Base-by-base conservation (phyloP, 441 rosid species). In the Brassica hybrid region DNA sequence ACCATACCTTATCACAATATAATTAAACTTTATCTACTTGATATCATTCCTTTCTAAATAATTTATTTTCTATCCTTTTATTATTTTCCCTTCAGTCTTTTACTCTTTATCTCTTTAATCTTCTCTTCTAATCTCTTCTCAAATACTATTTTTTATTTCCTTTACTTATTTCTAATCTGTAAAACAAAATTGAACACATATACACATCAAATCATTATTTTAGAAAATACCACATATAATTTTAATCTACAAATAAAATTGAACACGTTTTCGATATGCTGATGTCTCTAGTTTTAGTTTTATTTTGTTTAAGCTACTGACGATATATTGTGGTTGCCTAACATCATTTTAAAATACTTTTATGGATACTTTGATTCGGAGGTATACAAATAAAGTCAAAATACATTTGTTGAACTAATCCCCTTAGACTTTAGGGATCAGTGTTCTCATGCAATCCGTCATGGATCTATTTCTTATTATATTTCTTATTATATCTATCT, bases 391-490 rank as follows among this genome's bases (percentile, higher is more conserved):
- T 9, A 62, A 76, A 38, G 76, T 76, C 75, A 76, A 63, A 56
- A 8, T 34, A 38, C 45, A 10, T 67, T 73, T 54, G 81, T 73
- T 78, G 59, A 73, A 65, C 74, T 73, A 78, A 67, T 67, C 81
- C 8, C 74, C 23, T 21, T 7, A 21, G 74, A 78, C 81, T 72
- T 50, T 48, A 13, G 30, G 45, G 18, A 48, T 23, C 27, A 12
- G 69, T 68, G 78, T 61, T 68, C 74, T 73, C 78, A 68, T 79
- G 78, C 54, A 54, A 38, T 62, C 16, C 59, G 77, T 79, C 81
- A 73, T 38, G 56, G 32, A 36, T 72, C 12, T 7, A 58, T 25
- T 45, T 16, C 34, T n/a, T 45, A 9, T 5, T 7, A 57, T 18
- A 19, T n/a, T 34, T 34, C 36, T 32, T 32, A 32, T 34, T 34